phyloP scores from a whole-genome alignment of 2,329 filamentous ascomycete genomes.

The Incumbomyces lentus region DNA sequence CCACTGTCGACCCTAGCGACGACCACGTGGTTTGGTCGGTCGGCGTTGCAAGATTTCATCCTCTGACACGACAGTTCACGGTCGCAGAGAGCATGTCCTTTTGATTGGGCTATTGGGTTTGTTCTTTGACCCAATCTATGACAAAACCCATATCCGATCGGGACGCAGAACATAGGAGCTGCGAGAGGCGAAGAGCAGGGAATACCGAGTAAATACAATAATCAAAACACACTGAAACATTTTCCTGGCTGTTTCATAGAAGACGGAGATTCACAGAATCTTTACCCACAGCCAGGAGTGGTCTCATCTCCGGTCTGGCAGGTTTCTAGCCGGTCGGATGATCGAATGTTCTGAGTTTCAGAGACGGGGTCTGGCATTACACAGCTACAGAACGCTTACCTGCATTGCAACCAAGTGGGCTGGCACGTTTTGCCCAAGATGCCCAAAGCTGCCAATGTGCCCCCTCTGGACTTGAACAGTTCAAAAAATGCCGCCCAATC shows the following conservation, averaged over 20 bases:
- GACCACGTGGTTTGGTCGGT: not conserved
- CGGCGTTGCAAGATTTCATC: no score
- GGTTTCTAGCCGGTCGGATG: constrained; percentile 1
- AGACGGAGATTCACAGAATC: no score
- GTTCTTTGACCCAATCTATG: no score
- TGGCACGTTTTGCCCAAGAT: constrained; percentile 14
- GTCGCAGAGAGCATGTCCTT: no score
- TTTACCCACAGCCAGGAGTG: no score
- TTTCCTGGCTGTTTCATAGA: not conserved
- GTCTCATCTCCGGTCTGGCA: not conserved
- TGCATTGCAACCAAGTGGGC: constrained; percentile 12
- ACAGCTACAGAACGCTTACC: constrained; percentile 12
- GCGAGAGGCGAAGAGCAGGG: constrained; percentile 2
- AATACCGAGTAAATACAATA: not conserved
- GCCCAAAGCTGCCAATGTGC: constrained; percentile 19
- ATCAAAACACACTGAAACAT: constrained; percentile 1
- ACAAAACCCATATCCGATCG: no score
- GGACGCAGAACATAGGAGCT: not conserved
- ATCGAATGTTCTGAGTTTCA: not conserved
- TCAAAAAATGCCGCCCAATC: constrained; percentile 14
- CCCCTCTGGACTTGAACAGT: constrained; percentile 16
- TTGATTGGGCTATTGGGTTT: no score
- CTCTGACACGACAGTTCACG: no score
- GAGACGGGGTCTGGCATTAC: not conserved
- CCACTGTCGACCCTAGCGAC: not conserved